Conservation (phyloP, 352 stramenopile genomes). For the Elongisporangium anandrum region DNA sequence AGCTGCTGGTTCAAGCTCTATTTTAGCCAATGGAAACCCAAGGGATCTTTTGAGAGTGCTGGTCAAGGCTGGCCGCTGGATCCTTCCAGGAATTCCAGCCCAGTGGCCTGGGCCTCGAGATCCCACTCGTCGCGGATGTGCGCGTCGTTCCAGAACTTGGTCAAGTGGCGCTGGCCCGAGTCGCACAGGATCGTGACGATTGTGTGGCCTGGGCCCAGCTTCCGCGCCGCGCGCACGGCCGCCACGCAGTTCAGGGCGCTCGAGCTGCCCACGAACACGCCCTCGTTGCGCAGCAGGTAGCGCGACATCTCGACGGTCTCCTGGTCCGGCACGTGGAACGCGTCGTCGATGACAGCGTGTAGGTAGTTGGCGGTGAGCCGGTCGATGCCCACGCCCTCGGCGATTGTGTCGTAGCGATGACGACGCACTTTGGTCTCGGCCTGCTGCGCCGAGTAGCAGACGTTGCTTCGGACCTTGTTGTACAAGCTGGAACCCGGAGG, state of each 20-base stretch:
- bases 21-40: neutral
- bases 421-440: constrained; percentile 88
- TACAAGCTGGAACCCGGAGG: constrained; percentile 96
- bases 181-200: constrained; percentile 88
- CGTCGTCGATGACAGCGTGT: constrained; percentile 86
- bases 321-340: constrained; percentile 90
- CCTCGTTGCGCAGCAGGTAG: constrained; percentile 94
- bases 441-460: constrained; percentile 95
- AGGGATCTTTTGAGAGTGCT: neutral
- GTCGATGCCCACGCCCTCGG: constrained; percentile 97
- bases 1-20: neutral
- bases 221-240: constrained; percentile 61
- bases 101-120: constrained; percentile 37
- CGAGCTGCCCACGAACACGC: constrained; percentile 93
- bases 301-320: constrained; percentile 98
- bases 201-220: constrained; percentile 75
- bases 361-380: constrained; percentile 96
- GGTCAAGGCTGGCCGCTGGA: constrained; percentile 58
- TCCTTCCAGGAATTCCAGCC: constrained; percentile 72
- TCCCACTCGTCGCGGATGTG: constrained; percentile 71
- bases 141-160: constrained; percentile 85
- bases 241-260: constrained; percentile 85
- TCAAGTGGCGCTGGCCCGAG: constrained; percentile 85
- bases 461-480: constrained; percentile 93
- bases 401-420: constrained; percentile 97